Evolutionary conservation across 768 basidiomycete species (phyloP).

Genomic region (Tylopilus balloui): DNA sequence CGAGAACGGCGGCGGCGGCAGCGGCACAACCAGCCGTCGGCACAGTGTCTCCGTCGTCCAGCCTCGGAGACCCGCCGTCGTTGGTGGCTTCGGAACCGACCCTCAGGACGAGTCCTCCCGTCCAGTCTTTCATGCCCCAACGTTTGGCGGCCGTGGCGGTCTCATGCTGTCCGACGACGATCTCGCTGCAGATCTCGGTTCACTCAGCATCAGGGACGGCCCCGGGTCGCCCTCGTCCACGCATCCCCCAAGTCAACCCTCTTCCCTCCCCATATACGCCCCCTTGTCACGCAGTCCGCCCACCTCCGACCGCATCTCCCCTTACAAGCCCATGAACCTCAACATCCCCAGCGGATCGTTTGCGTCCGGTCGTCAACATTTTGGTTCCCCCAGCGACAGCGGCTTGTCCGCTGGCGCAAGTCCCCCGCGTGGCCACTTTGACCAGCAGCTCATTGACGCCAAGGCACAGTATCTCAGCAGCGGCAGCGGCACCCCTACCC

Average conservation of each 20-base stretch:
- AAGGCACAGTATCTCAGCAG: constrained; percentile 34
- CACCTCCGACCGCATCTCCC: constrained; percentile 46
- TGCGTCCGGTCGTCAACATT: constrained; percentile 41
- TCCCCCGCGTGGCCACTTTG: constrained; percentile 44
- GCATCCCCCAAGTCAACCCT: constrained; percentile 61
- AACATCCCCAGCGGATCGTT: constrained; percentile 47
- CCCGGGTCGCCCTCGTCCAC: constrained; percentile 39
- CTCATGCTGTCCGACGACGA: constrained; percentile 77
- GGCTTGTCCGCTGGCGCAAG: constrained; percentile 50
- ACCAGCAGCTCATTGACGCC: constrained; percentile 42
- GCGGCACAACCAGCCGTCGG: constrained; percentile 77
- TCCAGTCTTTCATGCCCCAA: constrained; percentile 31
- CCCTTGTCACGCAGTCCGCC: constrained; percentile 62
- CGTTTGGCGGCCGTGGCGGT: constrained; percentile 49
- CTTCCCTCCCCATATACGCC: constrained; percentile 73
- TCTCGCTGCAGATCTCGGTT: constrained; percentile 63
- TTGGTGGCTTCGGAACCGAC: constrained; percentile 51
- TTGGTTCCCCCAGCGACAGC: constrained; percentile 59
- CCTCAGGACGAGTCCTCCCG: constrained; percentile 37
- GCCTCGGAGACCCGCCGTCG: constrained; percentile 58
- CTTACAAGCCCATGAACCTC: constrained; percentile 61
- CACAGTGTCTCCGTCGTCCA: constrained; percentile 84
- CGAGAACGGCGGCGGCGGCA: constrained; percentile 59
- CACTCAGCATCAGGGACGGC: constrained; percentile 47
- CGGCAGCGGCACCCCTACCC: constrained; percentile 18